phyloP scores from a whole-genome alignment of 176 grass and related monocot species.

The Triticum dicoccoides region DNA sequence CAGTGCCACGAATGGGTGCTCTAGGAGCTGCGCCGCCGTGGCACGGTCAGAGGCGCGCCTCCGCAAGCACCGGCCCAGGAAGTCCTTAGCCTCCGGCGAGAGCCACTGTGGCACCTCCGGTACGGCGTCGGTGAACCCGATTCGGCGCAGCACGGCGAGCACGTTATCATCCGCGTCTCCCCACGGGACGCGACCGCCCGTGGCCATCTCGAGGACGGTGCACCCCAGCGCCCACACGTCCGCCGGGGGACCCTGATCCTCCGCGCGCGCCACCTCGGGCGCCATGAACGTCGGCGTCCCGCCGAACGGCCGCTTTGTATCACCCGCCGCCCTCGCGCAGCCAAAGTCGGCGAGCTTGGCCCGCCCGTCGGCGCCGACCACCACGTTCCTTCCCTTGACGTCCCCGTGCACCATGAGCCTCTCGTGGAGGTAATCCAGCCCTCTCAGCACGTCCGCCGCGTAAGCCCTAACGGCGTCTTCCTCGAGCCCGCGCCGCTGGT shows the following conservation, averaged over 20 bases:
- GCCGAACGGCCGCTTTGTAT: not conserved
- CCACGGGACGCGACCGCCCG: constrained; percentile 33
- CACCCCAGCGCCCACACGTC: constrained; percentile 61
- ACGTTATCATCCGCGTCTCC: not conserved
- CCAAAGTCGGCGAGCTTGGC: constrained; percentile 55
- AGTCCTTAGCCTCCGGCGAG: constrained; percentile 44
- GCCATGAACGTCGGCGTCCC: constrained; percentile 62
- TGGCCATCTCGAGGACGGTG: constrained; percentile 50
- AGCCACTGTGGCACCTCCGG: constrained; percentile 38
- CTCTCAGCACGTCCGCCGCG: constrained; percentile 27
- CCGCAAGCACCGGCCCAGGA: constrained; percentile 44
- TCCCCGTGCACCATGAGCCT: constrained; percentile 47
- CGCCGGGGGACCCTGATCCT: constrained; percentile 40
- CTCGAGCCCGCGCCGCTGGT: constrained; percentile 22
- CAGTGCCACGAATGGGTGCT: constrained; percentile 38
- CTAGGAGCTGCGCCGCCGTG: constrained; percentile 32
- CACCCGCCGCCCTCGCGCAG: constrained; percentile 8
- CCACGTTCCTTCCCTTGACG: constrained; percentile 51
- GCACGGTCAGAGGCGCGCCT: constrained; percentile 13
- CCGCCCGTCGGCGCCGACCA: constrained; percentile 33
- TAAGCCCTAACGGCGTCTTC: constrained; percentile 21
- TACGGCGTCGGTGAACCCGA: constrained; percentile 40
- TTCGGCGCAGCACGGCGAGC: constrained; percentile 25
- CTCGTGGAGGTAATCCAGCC: constrained; percentile 49
- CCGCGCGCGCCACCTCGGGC: constrained; percentile 57